phyloP scores from a whole-genome alignment of 164 flowering plant species.

The Tetrastigma voinierianum region DNA sequence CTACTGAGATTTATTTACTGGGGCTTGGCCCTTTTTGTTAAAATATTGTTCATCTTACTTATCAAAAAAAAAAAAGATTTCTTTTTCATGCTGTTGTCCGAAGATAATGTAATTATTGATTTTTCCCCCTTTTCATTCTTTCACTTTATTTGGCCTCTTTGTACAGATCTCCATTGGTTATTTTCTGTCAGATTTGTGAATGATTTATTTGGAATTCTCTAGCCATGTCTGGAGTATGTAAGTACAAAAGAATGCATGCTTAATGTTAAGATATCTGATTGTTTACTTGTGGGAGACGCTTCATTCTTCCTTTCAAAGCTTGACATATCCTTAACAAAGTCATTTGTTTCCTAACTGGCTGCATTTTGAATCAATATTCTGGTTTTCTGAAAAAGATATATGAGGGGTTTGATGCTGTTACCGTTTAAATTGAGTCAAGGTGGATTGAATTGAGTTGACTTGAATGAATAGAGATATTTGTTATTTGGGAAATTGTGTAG shows the following conservation, averaged over 20 bases:
- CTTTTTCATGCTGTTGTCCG: too few species aligned
- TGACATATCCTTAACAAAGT: background rate
- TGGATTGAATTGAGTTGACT: background rate
- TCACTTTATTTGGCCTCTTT: background rate
- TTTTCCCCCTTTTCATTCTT: background rate
- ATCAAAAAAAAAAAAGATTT: too few species aligned
- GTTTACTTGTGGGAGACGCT: background rate
- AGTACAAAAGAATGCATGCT: conserved; percentile 29
- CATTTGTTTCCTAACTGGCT: too few species aligned
- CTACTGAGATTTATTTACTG: too few species aligned
- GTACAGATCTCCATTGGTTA: conserved; percentile 75
- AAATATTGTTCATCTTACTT: too few species aligned
- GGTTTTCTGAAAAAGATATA: background rate
- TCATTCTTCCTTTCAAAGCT: background rate
- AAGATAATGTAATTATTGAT: too few species aligned
- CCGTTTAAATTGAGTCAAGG: too few species aligned
- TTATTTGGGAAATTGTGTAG: background rate
- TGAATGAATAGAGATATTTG: background rate
- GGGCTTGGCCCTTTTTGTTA: too few species aligned
- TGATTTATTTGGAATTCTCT: conserved; percentile 73
- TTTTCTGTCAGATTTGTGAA: conserved; percentile 67
- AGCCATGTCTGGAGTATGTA: conserved; percentile 73
- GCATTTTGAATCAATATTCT: background rate
- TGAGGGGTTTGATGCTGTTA: background rate
- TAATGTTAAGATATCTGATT: background rate